Base-by-base conservation (phyloP, 2,329 filamentous ascomycete genomes). In the Fusarium keratoplasticum region DNA sequence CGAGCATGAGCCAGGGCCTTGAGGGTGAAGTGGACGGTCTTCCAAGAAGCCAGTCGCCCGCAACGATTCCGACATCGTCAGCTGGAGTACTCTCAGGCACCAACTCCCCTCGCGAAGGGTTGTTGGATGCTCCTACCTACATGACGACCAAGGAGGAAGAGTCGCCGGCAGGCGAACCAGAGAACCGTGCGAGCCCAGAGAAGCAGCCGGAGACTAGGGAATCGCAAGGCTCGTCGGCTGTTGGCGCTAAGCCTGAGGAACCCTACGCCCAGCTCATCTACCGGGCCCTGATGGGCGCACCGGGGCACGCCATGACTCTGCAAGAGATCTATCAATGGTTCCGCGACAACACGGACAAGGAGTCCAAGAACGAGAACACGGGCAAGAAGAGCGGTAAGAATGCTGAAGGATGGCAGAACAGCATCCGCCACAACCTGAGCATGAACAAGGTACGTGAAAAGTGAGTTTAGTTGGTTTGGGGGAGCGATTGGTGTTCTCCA, bases 251-350 rank as follows among this genome's bases (percentile, higher is more conserved):
- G 59, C 76, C 78, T 6, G 89, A 90, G 25, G 89, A 89, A 68
- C 93, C 95, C 1, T 98, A 98, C 79, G 95, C 96, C 0, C 88
- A 93, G 77, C 88, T 98, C 18, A 94, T 98, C 70, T 93, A 92
- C 79, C 86, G 88, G 61, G 95, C 95, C 1, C 89, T 98, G 22
- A 89, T 92, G 84, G 90, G 90, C 74, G 89, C 88, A 0, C 89
- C 91, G 0, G 85, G 87, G 6, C 88, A 93, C 71, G 91, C 90
- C 25, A 93, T 98, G 90, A 90, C 93, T 2, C 87, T 98, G 14
- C 92, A 95, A 76, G 92, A 97, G 63, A 94, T 98, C 66, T 98
- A 98, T 82, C 88, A 92, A 66, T 98, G 96, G 95, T 97, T 98
- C 78, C 87, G 89, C 47, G 88, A 92, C 31, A 92, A 98, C 79